Conservation (phyloP, 169 alveolate species). For the Eimeria zaria region DNA sequence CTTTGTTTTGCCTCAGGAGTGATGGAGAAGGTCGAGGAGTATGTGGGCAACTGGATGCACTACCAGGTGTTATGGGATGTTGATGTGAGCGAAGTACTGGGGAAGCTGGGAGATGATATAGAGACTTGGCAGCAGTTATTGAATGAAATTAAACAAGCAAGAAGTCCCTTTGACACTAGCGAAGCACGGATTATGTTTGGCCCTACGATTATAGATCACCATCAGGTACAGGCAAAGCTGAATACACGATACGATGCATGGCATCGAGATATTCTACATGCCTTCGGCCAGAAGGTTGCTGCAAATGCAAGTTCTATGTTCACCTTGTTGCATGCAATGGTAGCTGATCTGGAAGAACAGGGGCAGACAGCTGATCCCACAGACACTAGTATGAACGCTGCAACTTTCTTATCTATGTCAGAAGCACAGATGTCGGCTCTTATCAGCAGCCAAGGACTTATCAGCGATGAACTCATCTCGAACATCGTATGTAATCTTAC, state of each 20-base stretch:
- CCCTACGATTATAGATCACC: conserved; percentile 96
- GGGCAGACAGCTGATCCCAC: conserved; percentile 84
- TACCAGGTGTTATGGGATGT: conserved; percentile 98
- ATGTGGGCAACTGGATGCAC: conserved; percentile 97
- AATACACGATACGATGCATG: conserved; percentile 97
- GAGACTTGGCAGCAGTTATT: conserved; percentile 97
- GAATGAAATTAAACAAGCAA: conserved; percentile 95
- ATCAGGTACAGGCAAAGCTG: conserved; percentile 91
- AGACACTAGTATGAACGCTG: conserved; percentile 81
- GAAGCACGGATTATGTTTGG: conserved; percentile 97
- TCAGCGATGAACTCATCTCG: conserved; percentile 88
- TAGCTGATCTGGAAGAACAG: conserved; percentile 88
- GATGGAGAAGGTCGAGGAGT: conserved; percentile 89
- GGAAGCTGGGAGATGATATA: conserved; percentile 95
- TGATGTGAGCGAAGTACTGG: conserved; percentile 93
- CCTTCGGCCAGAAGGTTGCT: conserved; percentile 95
- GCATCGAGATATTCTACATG: conserved; percentile 97
- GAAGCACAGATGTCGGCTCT: conserved; percentile 88
- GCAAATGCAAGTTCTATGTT: conserved; percentile 87
- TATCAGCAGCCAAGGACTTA: conserved; percentile 87
- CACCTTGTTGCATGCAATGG: conserved; percentile 85
- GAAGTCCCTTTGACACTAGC: conserved; percentile 96
- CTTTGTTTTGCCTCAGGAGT: neutral
- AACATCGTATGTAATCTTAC: conserved; percentile 91
- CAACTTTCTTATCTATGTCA: conserved; percentile 89